Evolutionary conservation across 192 early-diverging fungal genomes (phyloP), one percentile per base, ranked within the genome.

Genomic region (Backusella australiensis): DNA sequence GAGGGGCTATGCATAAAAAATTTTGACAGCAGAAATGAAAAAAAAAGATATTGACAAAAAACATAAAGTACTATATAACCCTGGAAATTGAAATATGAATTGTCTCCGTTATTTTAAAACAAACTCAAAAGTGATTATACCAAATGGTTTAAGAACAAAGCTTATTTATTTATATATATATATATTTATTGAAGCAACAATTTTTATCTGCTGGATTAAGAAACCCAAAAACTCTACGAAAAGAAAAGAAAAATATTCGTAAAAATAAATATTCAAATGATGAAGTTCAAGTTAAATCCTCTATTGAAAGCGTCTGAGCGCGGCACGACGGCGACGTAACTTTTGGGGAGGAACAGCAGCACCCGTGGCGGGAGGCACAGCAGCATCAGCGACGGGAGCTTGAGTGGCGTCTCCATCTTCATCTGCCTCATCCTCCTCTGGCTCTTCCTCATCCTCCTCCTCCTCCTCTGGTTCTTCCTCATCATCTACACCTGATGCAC

Each of bases 201-300:
- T 29, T 29, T 29, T 63, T 63, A 63, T 63, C 56, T 29, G 21
- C 56, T 63, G 56, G 56, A 63, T 63, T 63, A n/a, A 63, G 26
- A 63, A 63, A 63, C 11, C 56, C 56, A 63, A 26, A 29, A 63
- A 63, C 56, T 63, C 56, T 63, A 63, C 56, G 56, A 59, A 59
- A 59, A 63, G 21, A 63, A 14, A 56, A 56, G 19, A 26, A 56
- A 56, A 63, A 14, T 19, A 59, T 29, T 32, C 26, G 23, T 49
- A 49, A 49, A 49, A 49, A 49, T 49, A 49, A 49, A 49, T 49
- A 49, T n/a, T n/a, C 46, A n/a, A 49, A n/a, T 19, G 15, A 49
- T n/a, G 0, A 19, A n/a, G 12, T 63, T 29, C 8, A 11, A 29
- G 12, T 29, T 14, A 14, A 29, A 29, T 29, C 21, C 29, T 63